Conservation (phyloP, 306 rosid genomes). For the Sindora glabra region DNA sequence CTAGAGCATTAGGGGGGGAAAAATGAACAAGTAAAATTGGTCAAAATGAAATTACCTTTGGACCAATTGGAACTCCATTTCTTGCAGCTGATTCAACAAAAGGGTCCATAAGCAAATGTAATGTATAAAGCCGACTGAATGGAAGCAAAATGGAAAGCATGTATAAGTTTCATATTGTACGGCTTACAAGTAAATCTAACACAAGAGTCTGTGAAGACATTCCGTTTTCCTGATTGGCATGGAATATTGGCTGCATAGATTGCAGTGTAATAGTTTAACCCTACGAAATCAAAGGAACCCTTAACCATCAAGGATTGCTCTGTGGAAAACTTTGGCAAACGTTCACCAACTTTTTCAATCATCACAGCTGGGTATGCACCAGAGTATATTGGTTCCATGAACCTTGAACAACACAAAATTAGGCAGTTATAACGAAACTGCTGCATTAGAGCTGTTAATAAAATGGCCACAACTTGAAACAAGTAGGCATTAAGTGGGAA, state of each 20-base stretch:
- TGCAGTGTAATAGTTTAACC: slow-evolving; percentile 34
- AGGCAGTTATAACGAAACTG: no score
- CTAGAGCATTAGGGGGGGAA: no score
- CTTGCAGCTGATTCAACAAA: slow-evolving; percentile 4
- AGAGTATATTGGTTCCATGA: slow-evolving; percentile 22
- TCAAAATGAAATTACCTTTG: slow-evolving; percentile 7
- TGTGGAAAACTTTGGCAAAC: slow-evolving; percentile 24
- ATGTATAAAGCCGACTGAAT: not conserved
- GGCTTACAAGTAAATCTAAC: not conserved
- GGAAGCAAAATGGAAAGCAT: no score
- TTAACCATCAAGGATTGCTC: slow-evolving; percentile 13
- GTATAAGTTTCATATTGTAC: not conserved
- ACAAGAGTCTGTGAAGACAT: not conserved
- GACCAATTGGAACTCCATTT: slow-evolving; percentile 12
- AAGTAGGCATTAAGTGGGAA: not conserved
- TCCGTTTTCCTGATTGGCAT: not conserved
- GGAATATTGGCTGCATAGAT: slow-evolving; percentile 10
- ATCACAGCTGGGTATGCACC: slow-evolving; percentile 31
- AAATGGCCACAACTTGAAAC: not conserved
- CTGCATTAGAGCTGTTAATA: not conserved
- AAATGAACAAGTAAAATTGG: no score
- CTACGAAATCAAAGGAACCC: slow-evolving; percentile 37
- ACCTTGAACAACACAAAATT: slow-evolving; percentile 8
- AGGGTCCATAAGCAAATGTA: not conserved
- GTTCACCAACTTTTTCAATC: slow-evolving; percentile 13